Base-by-base conservation (phyloP, 768 basidiomycete species). In the Vararia minispora region DNA sequence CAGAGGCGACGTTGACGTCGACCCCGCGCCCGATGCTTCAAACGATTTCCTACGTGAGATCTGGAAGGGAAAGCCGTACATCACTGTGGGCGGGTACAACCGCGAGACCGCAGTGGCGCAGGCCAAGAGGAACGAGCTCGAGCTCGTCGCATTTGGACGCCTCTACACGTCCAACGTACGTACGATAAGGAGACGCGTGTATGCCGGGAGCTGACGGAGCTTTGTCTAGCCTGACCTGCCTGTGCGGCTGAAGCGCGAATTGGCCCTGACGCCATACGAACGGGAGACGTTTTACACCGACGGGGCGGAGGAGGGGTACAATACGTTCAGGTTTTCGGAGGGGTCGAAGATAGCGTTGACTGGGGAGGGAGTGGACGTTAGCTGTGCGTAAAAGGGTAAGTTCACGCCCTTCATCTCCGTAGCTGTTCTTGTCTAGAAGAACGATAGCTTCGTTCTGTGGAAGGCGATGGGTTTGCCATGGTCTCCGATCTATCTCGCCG, bases 221-320 rank as follows among this genome's bases (percentile, higher is more conserved):
- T 37, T 33, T 25, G 16, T 20, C 12, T 41, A 62, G 60, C 60
- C 59, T 18, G 60, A 60, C 40, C 45, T 62, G 9, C 54, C 54
- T 0, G n/a, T 33, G 5, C 47, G 59, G 16, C 37, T 58, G n/a
- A 33, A 50, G 41, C 44, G 55, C 16, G 36, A 55, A 21, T 35
- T 58, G 1, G 47, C 58, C 3, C 41, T 61, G 44, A 52, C 35
- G 18, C 39, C 44, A 0, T 38, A 54, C 24, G 39, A 53, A 5
- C 57, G 57, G 39, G 51, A 60, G 37, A 21, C 14, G n/a, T 39
- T 43, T n/a, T 34, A 33, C 21, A 30, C 39, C 16, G 33, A 31
- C 13, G 43, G 47, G 14, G 41, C 48, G 1, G 44, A 50, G 5
- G 37, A 45, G 9, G 60, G 59, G 17, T 63, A 62, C 40, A 58